A percentile compares a stretch with the other conserved stretches of the same genome.
These are phyloP conservation scores for Tylopilus balloui DNA, from an alignment of 768 basidiomycete genomes.

Conservation along the genomic window DNA sequence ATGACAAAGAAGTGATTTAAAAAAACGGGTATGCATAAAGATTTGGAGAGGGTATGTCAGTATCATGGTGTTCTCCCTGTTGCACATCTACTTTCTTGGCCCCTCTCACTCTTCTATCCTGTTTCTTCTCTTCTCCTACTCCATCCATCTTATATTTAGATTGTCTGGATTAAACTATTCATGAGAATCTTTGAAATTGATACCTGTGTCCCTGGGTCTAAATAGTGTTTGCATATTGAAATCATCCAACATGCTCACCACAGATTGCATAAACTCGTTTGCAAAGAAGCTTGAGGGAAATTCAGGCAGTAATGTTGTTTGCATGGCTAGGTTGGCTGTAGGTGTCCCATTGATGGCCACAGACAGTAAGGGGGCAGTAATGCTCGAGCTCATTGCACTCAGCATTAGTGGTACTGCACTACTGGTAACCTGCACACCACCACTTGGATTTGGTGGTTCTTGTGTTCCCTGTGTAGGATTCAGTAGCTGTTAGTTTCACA, in stretches of 20 bases:
- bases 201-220: conserved; percentile 38
- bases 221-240: conserved; percentile 38
- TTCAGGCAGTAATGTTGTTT: conserved; percentile 26
- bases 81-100: too few species aligned
- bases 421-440: conserved; percentile 25
- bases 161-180: conserved; percentile 68
- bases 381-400: conserved; percentile 29
- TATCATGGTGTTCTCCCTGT: too few species aligned
- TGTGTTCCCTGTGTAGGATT: conserved; percentile 25
- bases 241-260: conserved; percentile 38
- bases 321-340: conserved; percentile 25
- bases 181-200: conserved; percentile 73
- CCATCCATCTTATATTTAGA: conserved; percentile 26
- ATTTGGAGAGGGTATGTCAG: too few species aligned
- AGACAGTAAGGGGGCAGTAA: conserved; percentile 38
- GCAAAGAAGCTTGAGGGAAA: conserved; percentile 21
- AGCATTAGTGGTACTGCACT: conserved; percentile 39
- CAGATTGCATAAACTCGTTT: conserved; percentile 44
- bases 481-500: conserved; percentile 36
- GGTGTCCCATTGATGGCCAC: conserved; percentile 31
- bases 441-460: conserved; percentile 17
- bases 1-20: too few species aligned
- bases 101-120: too few species aligned
- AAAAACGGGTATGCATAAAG: too few species aligned
- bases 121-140: background rate